Base-by-base conservation (phyloP, 2,329 filamentous ascomycete species). In the Fusarium sp. region DNA sequence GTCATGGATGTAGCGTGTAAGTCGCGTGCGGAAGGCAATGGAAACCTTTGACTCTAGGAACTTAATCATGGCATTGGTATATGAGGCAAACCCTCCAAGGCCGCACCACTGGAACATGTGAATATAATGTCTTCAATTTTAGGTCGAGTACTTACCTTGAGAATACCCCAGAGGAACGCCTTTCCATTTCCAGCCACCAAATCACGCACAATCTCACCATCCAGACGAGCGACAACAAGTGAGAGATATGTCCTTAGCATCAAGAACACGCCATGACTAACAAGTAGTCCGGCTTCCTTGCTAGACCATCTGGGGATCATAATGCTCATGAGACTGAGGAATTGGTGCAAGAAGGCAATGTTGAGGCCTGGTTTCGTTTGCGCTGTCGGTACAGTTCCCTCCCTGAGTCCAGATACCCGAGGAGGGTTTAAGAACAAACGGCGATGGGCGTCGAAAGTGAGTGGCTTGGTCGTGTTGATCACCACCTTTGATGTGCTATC, bases 31-130 rank as follows among this genome's bases (percentile, higher is more conserved):
- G 88, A 99, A 99, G 39, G 97, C 96, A 75, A 99, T 99, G 12
- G 96, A 98, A 61, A 99, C 95, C 85, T 99, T 99, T 57, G 94
- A 96, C 83, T 99, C 96, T 72, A 99, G 88, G 84, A 94, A 99
- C 83, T 98, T 98, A 87, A 99, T 99, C 93, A 97, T 98, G 62
- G 96, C 95, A 82, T 99, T 99, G 57, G 96, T 98, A 80, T 99
- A 99, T 1, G 96, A 97, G 14, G 95, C 96, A 73, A 98, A 91
- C 6, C 93, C 94, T 47, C 96, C 96, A 41, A 99, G 92, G 7
- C 96, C 95, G 74, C 95, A 95, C 96, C 96, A 99, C 87, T 90
- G 58, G 71, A 50, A 35, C 60, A 51, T 44, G 53, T 70, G 44
- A 69, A 70, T 36, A 24, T 36, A 26, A 22, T n/a, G 15, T 18